These are phyloP conservation scores for Pseudogymnoascus sp. DNA, from an alignment of 2,329 filamentous ascomycete species.

Conservation along the genomic window DNA sequence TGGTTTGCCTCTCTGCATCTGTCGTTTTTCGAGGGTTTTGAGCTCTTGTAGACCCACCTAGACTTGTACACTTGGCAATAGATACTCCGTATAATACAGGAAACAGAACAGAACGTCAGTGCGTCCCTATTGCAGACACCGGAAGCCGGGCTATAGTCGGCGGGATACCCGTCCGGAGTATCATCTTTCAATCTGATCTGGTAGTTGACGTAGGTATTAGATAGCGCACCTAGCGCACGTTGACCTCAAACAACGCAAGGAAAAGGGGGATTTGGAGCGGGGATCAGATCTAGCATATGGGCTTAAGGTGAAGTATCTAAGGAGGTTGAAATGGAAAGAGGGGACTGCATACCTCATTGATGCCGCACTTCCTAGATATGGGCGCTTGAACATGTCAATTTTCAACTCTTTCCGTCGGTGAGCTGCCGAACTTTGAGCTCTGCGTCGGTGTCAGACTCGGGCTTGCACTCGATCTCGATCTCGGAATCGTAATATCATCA, in stretches of 20 bases:
- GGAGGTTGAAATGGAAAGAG: neutral
- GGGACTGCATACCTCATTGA: neutral
- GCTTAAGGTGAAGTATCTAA: neutral
- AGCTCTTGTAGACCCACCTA: too few relatives aligned
- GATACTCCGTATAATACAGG: too few relatives aligned
- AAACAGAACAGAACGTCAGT: too few relatives aligned
- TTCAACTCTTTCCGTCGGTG: neutral
- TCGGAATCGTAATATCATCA: too few relatives aligned
- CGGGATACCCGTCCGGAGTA: neutral
- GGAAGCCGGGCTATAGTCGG: neutral
- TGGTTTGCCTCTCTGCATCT: too few relatives aligned
- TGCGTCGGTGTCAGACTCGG: too few relatives aligned
- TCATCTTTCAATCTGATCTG: neutral
- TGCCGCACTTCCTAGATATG: neutral
- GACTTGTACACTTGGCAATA: too few relatives aligned
- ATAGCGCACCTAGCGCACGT: neutral
- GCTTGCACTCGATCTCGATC: too few relatives aligned
- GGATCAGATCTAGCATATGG: neutral
- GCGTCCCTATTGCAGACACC: neutral
- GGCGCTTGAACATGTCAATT: neutral
- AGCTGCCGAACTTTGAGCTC: neutral
- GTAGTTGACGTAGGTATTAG: neutral
- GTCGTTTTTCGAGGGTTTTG: too few relatives aligned
- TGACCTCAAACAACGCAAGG: neutral
- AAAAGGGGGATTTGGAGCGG: neutral